Base-by-base conservation (phyloP, 208 protist genomes). In the Trypanosomatidae sp. region DNA sequence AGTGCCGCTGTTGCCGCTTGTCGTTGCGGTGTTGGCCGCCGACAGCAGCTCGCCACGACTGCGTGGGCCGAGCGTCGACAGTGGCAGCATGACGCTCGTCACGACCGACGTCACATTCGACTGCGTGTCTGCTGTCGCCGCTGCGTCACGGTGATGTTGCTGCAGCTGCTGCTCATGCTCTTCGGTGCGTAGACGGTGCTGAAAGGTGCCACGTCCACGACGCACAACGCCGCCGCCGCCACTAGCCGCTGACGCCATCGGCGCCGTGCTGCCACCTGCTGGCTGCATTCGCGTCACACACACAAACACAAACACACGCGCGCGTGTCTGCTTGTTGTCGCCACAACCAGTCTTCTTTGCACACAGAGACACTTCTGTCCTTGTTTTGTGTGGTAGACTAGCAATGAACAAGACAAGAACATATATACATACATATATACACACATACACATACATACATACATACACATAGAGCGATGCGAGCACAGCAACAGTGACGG, bases 121-220 rank as follows among this genome's bases (percentile, higher is more conserved):
- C 27, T 59, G 71, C 7, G 43, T 48, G 33, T 72, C 74, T 24
- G 56, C 55, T 22, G 27, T 46, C 7, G 24, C 8, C 32, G 11
- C 1, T n/a, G n/a, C n/a, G n/a, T n/a, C n/a, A n/a, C n/a, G n/a
- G n/a, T n/a, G n/a, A n/a, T n/a, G n/a, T 4, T 15, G 21, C 40
- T 51, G 37, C 40, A 19, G 1, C 51, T 64, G 33, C 58, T 25
- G 53, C 46, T 67, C 53, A 18, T 64, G 54, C 27, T 76, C 59
- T 15, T 91, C 81, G 1, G 74, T 83, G 40, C 67, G 82, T 19
- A 91, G 65, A 20, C 66, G 61, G 33, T 70, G 66, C 20, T 60
- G 58, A 43, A 87, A 86, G 18, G 61, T 73, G 4, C 82, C 82
- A 7, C 82, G 70, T 1, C 82, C 82, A 13, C 75, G 67, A 26